Conservation (phyloP, 2,329 filamentous ascomycete genomes). For the Leptographium lundbergii region DNA sequence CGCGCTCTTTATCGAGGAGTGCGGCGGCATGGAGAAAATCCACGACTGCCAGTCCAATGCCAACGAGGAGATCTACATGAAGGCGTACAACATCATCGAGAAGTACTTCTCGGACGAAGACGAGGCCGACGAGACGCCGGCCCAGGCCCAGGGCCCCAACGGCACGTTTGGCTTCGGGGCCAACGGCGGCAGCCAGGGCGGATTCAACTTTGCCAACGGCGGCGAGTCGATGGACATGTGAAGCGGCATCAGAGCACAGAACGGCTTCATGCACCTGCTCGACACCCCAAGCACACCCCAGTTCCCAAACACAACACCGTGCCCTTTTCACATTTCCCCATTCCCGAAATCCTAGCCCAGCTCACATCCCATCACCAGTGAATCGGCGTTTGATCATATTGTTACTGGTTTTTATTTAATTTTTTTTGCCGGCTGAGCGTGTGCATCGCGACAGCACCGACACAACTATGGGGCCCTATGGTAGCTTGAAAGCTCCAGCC, state of each 20-base stretch:
- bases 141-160: slow-evolving; percentile 55
- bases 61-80: slow-evolving; percentile 99
- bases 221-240: slow-evolving; percentile 56
- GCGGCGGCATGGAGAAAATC: slow-evolving; percentile 99
- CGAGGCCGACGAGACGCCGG: slow-evolving; percentile 71
- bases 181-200: slow-evolving; percentile 50
- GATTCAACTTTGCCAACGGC: slow-evolving; percentile 85
- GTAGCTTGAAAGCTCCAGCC: slow-evolving; percentile 56
- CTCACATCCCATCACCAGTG: slow-evolving; percentile 7
- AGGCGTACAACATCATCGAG: slow-evolving; percentile 99
- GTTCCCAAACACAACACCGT: neutral
- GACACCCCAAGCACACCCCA: neutral
- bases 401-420: slow-evolving; percentile 14
- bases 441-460: slow-evolving; percentile 11
- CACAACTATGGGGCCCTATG: slow-evolving; percentile 33
- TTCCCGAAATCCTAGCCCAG: neutral
- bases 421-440: slow-evolving; percentile 12
- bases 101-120: slow-evolving; percentile 99
- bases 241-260: slow-evolving; percentile 8
- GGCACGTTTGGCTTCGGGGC: slow-evolving; percentile 71
- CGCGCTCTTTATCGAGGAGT: slow-evolving; percentile 96
- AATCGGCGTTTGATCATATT: slow-evolving; percentile 19
- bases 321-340: neutral
- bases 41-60: slow-evolving; percentile 99
- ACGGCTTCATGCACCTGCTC: neutral